Evolutionary conservation across 2,329 filamentous ascomycete genomes (phyloP), one percentile per base, ranked within the genome.

Genomic region (Colletotrichum lupini): DNA sequence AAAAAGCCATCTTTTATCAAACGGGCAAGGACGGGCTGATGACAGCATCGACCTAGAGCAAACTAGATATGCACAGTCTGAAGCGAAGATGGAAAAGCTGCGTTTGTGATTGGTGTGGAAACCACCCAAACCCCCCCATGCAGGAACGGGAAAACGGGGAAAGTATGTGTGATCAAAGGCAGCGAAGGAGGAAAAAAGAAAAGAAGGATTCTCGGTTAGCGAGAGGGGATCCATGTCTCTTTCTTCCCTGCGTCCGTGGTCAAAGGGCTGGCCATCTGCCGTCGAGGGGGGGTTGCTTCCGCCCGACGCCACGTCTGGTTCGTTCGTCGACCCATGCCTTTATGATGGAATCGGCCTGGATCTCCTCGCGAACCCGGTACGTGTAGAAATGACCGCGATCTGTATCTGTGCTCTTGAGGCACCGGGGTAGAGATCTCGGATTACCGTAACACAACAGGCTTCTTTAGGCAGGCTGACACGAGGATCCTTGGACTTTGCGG

Each of bases 101-200:
- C 32, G 46, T 30, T 8, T 53, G 12, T 65, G 52, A 65, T 65
- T 65, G 52, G 62, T 11, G 30, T 37, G 46, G 12, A 12, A 49
- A 22, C 42, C 42, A 49, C 42, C 42, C 22, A 49, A 19, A 35
- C 2, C 6, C 22, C 28, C 16, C 49, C 46, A 37, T 32, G 32
- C 28, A 37, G 46, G 46, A 22, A 37, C n/a, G 52, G 52, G 28
- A 49, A 26, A 63, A 53, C 46, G 28, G 46, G 46, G 52, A 53
- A 55, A 11, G 42, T 19, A 42, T 22, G 49, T 16, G 62, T 65
- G 49, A 46, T 32, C 11, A n/a, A 16, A 22, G 26, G 32, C 16
- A 52, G 59, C n/a, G 24, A 24, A 22, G 37, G 37, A 37, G 11
- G 16, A 22, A 65, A 57, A 65, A 65, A 65, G 62, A 56, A 65